phyloP scores from a whole-genome alignment of 805 yeast species.

The Saccharomycopsis sp. region DNA sequence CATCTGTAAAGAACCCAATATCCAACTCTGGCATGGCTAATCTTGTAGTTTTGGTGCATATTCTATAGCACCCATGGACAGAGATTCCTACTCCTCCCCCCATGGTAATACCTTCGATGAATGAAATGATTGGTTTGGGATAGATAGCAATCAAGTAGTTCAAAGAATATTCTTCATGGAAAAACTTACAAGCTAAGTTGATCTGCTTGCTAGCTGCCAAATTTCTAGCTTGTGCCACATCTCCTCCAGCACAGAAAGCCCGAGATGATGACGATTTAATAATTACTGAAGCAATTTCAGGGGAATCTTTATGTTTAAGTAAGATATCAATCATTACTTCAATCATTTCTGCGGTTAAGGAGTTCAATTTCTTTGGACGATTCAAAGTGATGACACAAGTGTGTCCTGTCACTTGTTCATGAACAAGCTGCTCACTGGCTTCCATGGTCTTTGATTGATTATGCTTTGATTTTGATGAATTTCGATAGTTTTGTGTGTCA shows the following conservation, averaged over 20 bases:
- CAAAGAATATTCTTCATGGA: conserved; percentile 24
- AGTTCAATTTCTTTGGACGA: conserved; percentile 16
- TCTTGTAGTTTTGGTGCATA: conserved; percentile 81
- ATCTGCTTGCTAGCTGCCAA: conserved; percentile 36
- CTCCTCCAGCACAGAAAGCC: conserved; percentile 80
- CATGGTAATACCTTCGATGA: conserved; percentile 90
- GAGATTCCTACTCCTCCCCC: conserved; percentile 96
- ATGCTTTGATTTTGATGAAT: too few relatives aligned
- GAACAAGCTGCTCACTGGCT: background rate
- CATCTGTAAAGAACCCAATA: conserved; percentile 95
- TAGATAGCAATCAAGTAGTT: conserved; percentile 57
- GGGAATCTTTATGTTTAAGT: conserved; percentile 18
- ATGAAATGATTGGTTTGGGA: conserved; percentile 72
- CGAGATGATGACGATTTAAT: conserved; percentile 22
- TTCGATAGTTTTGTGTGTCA: too few relatives aligned
- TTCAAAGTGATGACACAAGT: conserved; percentile 8
- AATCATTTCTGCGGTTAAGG: conserved; percentile 14
- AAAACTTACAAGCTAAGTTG: conserved; percentile 17
- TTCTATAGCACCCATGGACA: conserved; percentile 83
- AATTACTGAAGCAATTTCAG: conserved; percentile 19
- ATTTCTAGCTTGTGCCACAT: conserved; percentile 58
- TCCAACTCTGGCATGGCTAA: conserved; percentile 98
- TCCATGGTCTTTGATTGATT: background rate
- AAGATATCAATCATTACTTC: conserved; percentile 15
- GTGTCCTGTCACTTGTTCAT: background rate